These are phyloP conservation scores for Leccinum rimulosum DNA, from an alignment of 768 basidiomycete species.

Conservation along the genomic window DNA sequence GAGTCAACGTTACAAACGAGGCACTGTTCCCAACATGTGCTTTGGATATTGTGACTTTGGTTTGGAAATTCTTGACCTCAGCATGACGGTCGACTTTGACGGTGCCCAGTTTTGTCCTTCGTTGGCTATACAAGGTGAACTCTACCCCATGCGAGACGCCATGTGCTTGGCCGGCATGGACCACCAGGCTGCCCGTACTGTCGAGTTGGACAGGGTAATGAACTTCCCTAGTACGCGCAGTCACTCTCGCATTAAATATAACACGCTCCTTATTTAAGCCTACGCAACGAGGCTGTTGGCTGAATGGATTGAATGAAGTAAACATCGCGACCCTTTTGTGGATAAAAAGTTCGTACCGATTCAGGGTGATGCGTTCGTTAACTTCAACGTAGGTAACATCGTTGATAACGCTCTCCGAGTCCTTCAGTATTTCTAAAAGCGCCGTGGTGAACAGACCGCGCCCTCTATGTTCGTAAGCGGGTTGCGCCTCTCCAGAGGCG, in stretches of 20 bases:
- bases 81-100: constrained; percentile 1
- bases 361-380: constrained; percentile 11
- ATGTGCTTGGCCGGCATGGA: constrained; percentile 26
- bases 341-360: constrained; percentile 2
- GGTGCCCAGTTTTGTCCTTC: not conserved
- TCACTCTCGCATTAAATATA: constrained; percentile 22
- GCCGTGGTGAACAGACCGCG: constrained; percentile 27
- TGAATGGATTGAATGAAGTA: not conserved
- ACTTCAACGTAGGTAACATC: constrained; percentile 26
- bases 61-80: constrained; percentile 11
- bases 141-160: constrained; percentile 19
- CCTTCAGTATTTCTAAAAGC: constrained; percentile 16
- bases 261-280: constrained; percentile 20
- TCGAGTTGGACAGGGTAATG: not conserved
- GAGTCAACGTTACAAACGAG: constrained; percentile 1
- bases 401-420: constrained; percentile 1
- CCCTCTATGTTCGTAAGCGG: constrained; percentile 25
- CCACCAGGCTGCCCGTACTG: constrained; percentile 7
- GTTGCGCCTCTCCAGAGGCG: constrained; percentile 38
- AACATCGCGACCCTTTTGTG: not conserved
- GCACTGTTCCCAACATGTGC: not conserved
- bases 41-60: not conserved
- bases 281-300: constrained; percentile 31
- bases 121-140: constrained; percentile 19
- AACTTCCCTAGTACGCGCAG: constrained; percentile 3